Base-by-base conservation (phyloP, 2,329 filamentous ascomycete genomes). In the Zymoseptoria passerinii region DNA sequence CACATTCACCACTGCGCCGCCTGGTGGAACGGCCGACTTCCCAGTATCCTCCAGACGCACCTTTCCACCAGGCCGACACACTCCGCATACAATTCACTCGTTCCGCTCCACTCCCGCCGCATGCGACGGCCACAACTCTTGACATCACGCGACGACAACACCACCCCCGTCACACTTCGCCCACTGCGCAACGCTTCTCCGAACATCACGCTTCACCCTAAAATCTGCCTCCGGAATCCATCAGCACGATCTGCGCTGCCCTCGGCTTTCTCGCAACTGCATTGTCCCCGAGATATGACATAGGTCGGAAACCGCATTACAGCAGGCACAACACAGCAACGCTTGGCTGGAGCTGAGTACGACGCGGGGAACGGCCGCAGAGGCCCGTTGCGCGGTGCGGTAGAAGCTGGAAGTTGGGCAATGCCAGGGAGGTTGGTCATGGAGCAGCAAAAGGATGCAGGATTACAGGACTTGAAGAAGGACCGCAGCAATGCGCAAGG, bases 371-470 rank as follows among this genome's bases (percentile, higher is more conserved):
- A 48, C 48, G 44, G 35, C 40, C 52, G 54, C 20, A 29, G 18
- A 23, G 55, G 28, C 19, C 18, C 28, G 19, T 44, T n/a, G 19
- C 16, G 28, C 19, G 60, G 54, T 61, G 61, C 56, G 55, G 58
- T 58, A 54, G 65, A 52, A 53, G 60, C 58, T 52, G 57, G 52
- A 49, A 61, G 59, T 50, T 63, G 61, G 63, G 65, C 56, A 58
- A 80, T 80, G 77, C 77, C 77, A 65, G 77, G 77, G 64, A 70
- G 77, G 66, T 69, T 78, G 69, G 73, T 72, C 65, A 80, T 79
- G 78, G 74, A 77, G 65, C 67, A 75, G 65, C 75, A 72, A 71
- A 72, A 71, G 65, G 70, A 68, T 63, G 67, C 73, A 55, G 72
- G 70, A 63, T 69, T 71, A 53, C 66, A 64, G 57, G 67, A 70